Evolutionary conservation across 768 basidiomycete genomes (phyloP).

Genomic region (Lentinula sp.): DNA sequence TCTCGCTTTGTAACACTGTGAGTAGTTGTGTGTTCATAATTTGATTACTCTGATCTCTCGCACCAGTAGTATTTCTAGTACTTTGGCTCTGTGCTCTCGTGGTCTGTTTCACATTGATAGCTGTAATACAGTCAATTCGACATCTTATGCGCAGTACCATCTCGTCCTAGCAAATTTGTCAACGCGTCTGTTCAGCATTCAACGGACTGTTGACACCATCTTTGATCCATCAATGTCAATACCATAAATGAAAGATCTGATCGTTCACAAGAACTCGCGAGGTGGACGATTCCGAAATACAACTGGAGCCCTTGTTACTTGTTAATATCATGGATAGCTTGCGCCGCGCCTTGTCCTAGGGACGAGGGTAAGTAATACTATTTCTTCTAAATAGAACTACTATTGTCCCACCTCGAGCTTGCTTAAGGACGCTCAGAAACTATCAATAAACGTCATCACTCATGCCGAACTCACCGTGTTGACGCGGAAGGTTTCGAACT

Average conservation of each 20-base stretch:
- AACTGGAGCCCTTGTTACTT: neutral
- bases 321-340: neutral
- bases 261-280: neutral
- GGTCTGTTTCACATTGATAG: neutral
- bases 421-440: neutral
- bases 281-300: neutral
- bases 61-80: neutral
- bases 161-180: constrained; percentile 4
- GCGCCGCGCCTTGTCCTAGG: neutral
- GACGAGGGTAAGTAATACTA: neutral
- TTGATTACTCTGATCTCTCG: neutral
- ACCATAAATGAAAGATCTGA: constrained; percentile 3
- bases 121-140: neutral
- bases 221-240: constrained; percentile 2
- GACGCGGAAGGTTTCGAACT: neutral
- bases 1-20: constrained; percentile 54
- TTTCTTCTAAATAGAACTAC: neutral
- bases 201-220: constrained; percentile 1
- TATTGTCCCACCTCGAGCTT: neutral
- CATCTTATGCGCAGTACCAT: neutral
- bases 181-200: constrained; percentile 1
- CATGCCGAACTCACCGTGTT: neutral
- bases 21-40: neutral
- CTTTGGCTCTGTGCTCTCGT: neutral
- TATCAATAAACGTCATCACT: neutral